phyloP scores from a whole-genome alignment of 2,329 filamentous ascomycete species.

The Metarhizium rileyi region DNA sequence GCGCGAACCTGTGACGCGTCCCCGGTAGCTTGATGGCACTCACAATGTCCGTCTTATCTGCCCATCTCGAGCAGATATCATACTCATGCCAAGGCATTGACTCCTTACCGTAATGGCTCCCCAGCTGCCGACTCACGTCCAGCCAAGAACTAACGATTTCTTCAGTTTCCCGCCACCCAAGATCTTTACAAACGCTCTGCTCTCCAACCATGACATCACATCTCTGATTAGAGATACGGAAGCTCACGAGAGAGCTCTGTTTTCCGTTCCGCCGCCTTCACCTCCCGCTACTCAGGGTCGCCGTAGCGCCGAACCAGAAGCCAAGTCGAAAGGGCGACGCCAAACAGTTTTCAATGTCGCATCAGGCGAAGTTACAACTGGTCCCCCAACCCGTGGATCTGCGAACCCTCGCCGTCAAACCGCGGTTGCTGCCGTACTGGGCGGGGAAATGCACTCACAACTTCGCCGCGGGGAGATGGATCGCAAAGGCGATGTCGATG shows the following conservation, averaged over 20 bases:
- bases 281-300: conserved; percentile 34
- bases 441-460: conserved; percentile 74
- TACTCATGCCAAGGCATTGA: conserved; percentile 69
- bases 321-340: conserved; percentile 35
- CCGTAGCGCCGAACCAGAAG: conserved; percentile 27
- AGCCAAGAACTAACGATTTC: conserved; percentile 4
- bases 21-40: background rate
- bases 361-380: conserved; percentile 52
- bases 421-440: conserved; percentile 81
- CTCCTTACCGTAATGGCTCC: conserved; percentile 51
- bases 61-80: conserved; percentile 67
- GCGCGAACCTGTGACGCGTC: background rate
- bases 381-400: conserved; percentile 32
- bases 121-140: background rate
- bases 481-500: conserved; percentile 62
- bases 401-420: conserved; percentile 60
- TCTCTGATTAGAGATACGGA: conserved; percentile 92
- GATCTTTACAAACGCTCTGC: conserved; percentile 88
- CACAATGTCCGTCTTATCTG: conserved; percentile 58
- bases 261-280: conserved; percentile 75
- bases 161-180: conserved; percentile 78
- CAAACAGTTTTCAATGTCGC: conserved; percentile 59
- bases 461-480: conserved; percentile 51
- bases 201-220: conserved; percentile 85
- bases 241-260: conserved; percentile 85